Evolutionary conservation across 768 basidiomycete genomes (phyloP).

Genomic region (Termitomyces heimii): DNA sequence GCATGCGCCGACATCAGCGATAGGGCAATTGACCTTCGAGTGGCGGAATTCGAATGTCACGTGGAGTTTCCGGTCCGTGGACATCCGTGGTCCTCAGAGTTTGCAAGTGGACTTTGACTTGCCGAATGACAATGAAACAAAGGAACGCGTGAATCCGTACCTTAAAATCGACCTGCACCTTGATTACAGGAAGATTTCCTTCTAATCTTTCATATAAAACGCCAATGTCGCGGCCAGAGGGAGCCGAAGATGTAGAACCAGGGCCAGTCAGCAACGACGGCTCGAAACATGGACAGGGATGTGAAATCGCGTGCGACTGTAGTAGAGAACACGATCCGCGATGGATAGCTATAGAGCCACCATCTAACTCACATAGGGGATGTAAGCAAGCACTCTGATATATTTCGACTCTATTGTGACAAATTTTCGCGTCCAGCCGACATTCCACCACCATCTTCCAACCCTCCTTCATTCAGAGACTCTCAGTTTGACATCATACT

Average conservation of each 20-base stretch:
- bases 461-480: not conserved
- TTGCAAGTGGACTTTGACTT: not conserved
- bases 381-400: not conserved
- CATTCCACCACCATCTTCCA: not conserved
- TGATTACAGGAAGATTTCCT: not conserved
- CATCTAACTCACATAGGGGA: not conserved
- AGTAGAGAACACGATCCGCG: not conserved
- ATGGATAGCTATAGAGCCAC: not conserved
- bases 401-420: not conserved
- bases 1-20: too few relatives aligned
- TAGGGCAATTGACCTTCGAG: not conserved
- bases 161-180: too few relatives aligned
- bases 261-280: not conserved
- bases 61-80: not conserved
- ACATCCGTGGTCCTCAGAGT: not conserved
- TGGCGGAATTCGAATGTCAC: constrained; percentile 1
- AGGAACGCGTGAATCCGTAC: not conserved
- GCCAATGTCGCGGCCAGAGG: not conserved
- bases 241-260: not conserved
- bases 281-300: not conserved
- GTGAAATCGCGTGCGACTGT: too few relatives aligned
- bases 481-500: constrained; percentile 1
- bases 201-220: too few relatives aligned
- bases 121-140: not conserved
- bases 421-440: not conserved